phyloP scores from a whole-genome alignment of 192 early-diverging fungal species.

The Coemansia umbellata region DNA sequence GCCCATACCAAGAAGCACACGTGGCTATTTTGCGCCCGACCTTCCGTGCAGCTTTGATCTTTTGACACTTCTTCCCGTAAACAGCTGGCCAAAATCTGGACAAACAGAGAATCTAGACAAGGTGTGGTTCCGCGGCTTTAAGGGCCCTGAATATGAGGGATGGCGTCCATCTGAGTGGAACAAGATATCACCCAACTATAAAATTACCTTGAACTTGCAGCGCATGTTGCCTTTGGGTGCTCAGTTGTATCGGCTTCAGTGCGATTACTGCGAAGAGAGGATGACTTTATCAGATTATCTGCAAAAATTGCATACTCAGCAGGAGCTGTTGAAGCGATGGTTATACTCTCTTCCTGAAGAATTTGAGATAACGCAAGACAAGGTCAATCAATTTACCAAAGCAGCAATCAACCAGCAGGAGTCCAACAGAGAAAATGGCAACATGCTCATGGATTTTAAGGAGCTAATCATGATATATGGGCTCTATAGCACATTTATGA shows the following conservation, averaged over 20 bases:
- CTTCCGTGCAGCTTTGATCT: slow-evolving; percentile 41
- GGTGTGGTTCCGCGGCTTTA: slow-evolving; percentile 42
- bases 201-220: slow-evolving; percentile 35
- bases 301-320: slow-evolving; percentile 26
- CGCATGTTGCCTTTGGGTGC: slow-evolving; percentile 46
- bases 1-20: slow-evolving; percentile 21
- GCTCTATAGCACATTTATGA: slow-evolving; percentile 39
- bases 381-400: slow-evolving; percentile 16
- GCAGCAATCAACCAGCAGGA: not conserved
- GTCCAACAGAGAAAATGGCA: slow-evolving; percentile 12
- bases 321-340: slow-evolving; percentile 44
- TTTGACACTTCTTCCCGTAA: slow-evolving; percentile 32
- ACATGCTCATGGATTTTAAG: slow-evolving; percentile 44
- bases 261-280: slow-evolving; percentile 17
- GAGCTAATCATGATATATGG: slow-evolving; percentile 48
- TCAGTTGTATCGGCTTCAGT: slow-evolving; percentile 30
- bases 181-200: slow-evolving; percentile 37
- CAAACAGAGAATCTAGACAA: slow-evolving; percentile 1
- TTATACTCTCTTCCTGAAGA: slow-evolving; percentile 44
- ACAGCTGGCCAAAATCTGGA: slow-evolving; percentile 25
- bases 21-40: slow-evolving; percentile 38
- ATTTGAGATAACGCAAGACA: slow-evolving; percentile 41
- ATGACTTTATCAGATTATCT: slow-evolving; percentile 22
- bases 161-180: slow-evolving; percentile 43
- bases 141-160: slow-evolving; percentile 35